These are phyloP conservation scores for Calonectria multiphialidica DNA, from an alignment of 2,329 filamentous ascomycete species.

Conservation along the genomic window DNA sequence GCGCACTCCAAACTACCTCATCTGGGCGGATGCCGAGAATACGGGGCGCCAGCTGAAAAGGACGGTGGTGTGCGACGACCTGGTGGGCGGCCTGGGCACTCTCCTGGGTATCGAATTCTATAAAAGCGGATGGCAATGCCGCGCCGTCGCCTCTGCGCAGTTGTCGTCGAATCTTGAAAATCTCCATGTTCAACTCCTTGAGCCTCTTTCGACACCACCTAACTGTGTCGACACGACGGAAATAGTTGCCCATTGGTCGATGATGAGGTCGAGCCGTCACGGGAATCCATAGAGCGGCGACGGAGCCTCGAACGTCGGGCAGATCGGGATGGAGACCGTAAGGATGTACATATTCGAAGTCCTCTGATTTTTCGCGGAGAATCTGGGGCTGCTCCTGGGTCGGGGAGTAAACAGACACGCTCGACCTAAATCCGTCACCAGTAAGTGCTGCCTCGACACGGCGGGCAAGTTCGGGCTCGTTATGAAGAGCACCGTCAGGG, in stretches of 20 bases:
- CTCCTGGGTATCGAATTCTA: slow-evolving; percentile 87
- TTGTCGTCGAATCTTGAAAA: slow-evolving; percentile 77
- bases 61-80: slow-evolving; percentile 86
- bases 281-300: slow-evolving; percentile 81
- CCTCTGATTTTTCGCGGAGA: slow-evolving; percentile 39
- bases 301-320: slow-evolving; percentile 58
- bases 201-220: slow-evolving; percentile 79
- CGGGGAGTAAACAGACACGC: slow-evolving; percentile 29
- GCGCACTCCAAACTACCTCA: slow-evolving; percentile 89
- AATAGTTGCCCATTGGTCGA: slow-evolving; percentile 73
- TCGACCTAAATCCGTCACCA: slow-evolving; percentile 25
- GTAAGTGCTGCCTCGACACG: slow-evolving; percentile 16
- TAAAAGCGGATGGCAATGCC: slow-evolving; percentile 83
- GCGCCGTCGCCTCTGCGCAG: slow-evolving; percentile 78
- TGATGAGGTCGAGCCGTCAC: slow-evolving; percentile 83
- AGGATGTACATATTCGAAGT: slow-evolving; percentile 51
- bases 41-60: slow-evolving; percentile 87
- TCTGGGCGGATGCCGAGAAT: slow-evolving; percentile 85
- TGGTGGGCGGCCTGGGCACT: slow-evolving; percentile 91
- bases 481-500: slow-evolving; percentile 22
- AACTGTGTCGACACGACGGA: slow-evolving; percentile 95
- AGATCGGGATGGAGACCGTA: slow-evolving; percentile 50
- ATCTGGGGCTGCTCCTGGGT: slow-evolving; percentile 11
- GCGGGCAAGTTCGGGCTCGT: not conserved
- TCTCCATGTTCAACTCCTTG: slow-evolving; percentile 53